Base-by-base conservation (phyloP, 495 filamentous ascomycete species). In the Aspergillus bertholletiae region DNA sequence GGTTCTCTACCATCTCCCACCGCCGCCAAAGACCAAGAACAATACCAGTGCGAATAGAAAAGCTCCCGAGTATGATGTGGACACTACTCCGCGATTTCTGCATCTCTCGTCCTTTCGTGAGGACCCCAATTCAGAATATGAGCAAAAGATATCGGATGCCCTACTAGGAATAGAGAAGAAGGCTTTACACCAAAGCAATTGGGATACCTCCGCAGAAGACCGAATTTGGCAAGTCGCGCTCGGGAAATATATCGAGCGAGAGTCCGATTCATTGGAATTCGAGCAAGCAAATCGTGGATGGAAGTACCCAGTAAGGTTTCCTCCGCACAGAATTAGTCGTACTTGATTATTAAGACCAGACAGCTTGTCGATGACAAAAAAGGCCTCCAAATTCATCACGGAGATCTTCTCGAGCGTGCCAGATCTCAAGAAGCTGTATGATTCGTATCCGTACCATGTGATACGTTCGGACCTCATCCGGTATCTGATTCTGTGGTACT, bases 381-480 rank as follows among this genome's bases (percentile, higher is more conserved):
- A 61, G 57, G 72, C 70, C 0, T 59, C 64, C 13, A 52, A 62
- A 22, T 72, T 72, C 49, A 54, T 75, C 13, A 61, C 58, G 2
- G 51, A 60, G 0, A 56, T 62, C 26, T 55, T 74, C 2, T 50
- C 57, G 3, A 56, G 63, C 2, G 54, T 74, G 5, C 72, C 72
- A 7, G 69, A 71, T 1, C 59, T 75, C 8, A 51, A 57, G 6
- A 49, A 28, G 0, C 26, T 67, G 2, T 75, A 72, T 54, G 48
- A 65, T 20, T 65, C 67, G 30, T 74, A 74, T 24, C 72, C 70
- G 0, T 57, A 71, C 43, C 49, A 67, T 20, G 69, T 77, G 26
- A 71, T 75, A 7, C 71, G 73, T 4, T 71, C 74, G 0, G 77
- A 82, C 37, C 66, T 81, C 0, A 63, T 81, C n/a, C 70, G 77